Base-by-base conservation (phyloP, 169 alveolate genomes). In the Plasmodium adleri region DNA sequence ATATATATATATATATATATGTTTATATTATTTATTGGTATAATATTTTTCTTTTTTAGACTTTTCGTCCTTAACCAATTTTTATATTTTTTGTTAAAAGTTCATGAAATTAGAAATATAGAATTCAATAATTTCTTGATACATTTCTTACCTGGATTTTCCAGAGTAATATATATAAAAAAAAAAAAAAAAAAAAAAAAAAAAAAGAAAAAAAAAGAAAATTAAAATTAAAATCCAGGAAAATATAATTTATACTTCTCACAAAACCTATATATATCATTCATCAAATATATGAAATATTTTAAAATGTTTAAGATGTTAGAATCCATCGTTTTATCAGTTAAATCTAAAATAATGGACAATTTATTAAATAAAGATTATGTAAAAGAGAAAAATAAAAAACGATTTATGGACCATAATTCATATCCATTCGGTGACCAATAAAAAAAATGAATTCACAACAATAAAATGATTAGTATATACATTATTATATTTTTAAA, bases 141-240 rank as follows among this genome's bases (percentile, higher is more conserved):
- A 15, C 52, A 64, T 66, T 78, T 78, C 67, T 64, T 78, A 39
- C 89, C 89, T 47, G 89, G 78, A 1, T 78, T 78, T 78, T 32
- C 89, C 39, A 32, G 45, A 32, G 45, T 32, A 32, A 32, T 4
- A 5, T 66, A 72, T 28, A 76, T 78, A 76, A 64, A 64, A 58
- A 17, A 39, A 43, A 74, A 50, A n/a, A 9, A 26, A 39, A 59
- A 32, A 7, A 26, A n/a, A 0, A 50, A 52, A 13, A 56, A 56
- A 22, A 22, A 45, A 32, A 64, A 64, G 22, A 17, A 39, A 43
- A 74, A 50, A 13, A 9, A 26, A 39, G 32, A 32, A 7, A 26
- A n/a, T 0, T 26, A 52, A 13, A n/a, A 56, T 20, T 10, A 45
- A 32, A 32, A 32, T 32, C 43, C 43, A 32, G 7, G 9, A 1